These are phyloP conservation scores for Huntiella omanensis DNA, from an alignment of 2,329 filamentous ascomycete species.

Conservation along the genomic window DNA sequence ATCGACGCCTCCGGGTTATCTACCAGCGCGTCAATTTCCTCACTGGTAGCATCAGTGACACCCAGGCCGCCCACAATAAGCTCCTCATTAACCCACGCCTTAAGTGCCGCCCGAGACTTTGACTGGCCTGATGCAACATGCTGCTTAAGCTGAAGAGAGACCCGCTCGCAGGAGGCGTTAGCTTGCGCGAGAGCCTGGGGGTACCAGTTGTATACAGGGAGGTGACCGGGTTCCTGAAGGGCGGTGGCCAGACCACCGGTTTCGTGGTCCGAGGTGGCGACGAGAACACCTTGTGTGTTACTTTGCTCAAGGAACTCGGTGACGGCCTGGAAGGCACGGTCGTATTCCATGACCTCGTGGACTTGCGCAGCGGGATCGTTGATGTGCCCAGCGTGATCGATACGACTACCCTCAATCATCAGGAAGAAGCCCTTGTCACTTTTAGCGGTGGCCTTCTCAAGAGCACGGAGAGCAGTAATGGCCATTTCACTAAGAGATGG, in stretches of 20 bases:
- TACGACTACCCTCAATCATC: conserved; percentile 93
- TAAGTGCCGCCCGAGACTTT: conserved; percentile 23
- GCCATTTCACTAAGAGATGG: conserved; percentile 89
- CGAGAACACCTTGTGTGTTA: conserved; percentile 56
- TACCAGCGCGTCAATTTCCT: conserved; percentile 51
- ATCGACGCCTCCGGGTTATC: conserved; percentile 34
- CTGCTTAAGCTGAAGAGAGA: conserved; percentile 40
- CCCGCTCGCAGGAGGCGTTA: conserved; percentile 59
- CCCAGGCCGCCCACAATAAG: conserved; percentile 56
- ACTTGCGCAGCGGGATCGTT: conserved; percentile 75
- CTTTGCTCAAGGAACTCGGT: conserved; percentile 67
- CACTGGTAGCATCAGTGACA: conserved; percentile 50
- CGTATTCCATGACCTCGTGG: conserved; percentile 87
- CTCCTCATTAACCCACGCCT: conserved; percentile 46
- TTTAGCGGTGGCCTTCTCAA: conserved; percentile 63
- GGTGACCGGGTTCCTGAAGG: conserved; percentile 38
- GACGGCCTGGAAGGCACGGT: conserved; percentile 66
- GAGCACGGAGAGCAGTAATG: conserved; percentile 55
- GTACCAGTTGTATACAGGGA: conserved; percentile 55
- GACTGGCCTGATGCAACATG: conserved; percentile 30
- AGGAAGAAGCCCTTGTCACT: conserved; percentile 91
- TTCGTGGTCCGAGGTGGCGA: conserved; percentile 89
- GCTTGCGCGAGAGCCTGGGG: conserved; percentile 57
- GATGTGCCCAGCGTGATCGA: conserved; percentile 81
- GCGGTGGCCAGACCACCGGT: conserved; percentile 77